Conservation (phyloP, 2,329 filamentous ascomycete genomes). For the Fusarium keratoplasticum region DNA sequence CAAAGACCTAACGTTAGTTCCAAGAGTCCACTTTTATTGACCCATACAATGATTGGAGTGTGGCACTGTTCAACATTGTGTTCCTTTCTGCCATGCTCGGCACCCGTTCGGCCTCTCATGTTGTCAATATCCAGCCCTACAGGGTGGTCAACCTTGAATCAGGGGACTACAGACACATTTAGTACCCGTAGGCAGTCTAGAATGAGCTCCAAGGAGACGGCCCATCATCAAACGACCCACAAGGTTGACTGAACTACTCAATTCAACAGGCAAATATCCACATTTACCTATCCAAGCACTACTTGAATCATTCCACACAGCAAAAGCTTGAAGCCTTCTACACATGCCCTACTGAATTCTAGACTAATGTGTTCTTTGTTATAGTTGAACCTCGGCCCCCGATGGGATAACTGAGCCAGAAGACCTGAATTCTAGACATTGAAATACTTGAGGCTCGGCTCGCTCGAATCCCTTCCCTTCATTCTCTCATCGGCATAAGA, state of each 20-base stretch:
- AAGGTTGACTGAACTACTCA: background rate
- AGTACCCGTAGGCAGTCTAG: background rate
- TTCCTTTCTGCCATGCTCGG: background rate
- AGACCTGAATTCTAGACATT: background rate
- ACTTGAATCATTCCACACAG: background rate
- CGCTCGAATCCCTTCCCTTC: slow-evolving; percentile 15
- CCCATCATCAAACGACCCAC: background rate
- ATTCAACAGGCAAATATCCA: background rate
- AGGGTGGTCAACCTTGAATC: background rate
- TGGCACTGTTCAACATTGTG: too few species aligned
- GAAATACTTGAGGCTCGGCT: slow-evolving; percentile 21
- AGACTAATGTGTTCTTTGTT: too few species aligned
- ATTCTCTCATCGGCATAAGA: slow-evolving; percentile 47
- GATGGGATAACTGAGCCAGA: too few species aligned
- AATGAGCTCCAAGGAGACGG: background rate
- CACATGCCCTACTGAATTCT: too few species aligned
- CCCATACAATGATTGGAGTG: too few species aligned
- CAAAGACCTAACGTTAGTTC: background rate
- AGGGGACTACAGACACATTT: background rate
- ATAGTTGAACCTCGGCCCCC: too few species aligned
- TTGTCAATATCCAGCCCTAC: background rate
- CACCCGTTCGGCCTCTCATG: background rate
- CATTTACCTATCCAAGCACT: background rate
- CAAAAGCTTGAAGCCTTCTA: background rate
- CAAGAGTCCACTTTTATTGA: too few species aligned